Conservation (phyloP, 768 basidiomycete species). For the Naganishia vishniacii region DNA sequence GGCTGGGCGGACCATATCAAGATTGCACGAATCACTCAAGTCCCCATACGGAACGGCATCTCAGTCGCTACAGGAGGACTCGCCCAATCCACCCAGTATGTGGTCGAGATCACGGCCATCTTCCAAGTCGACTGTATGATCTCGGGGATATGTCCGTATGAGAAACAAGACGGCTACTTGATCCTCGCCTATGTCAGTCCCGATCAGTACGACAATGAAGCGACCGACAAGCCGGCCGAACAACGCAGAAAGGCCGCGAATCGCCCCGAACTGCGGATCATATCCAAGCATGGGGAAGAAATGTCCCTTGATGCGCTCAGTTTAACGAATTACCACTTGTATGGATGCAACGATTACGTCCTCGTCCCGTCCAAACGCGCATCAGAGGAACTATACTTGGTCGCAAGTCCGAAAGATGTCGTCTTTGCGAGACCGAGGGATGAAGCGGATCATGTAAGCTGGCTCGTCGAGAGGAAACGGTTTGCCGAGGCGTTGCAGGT, state of each 20-base stretch:
- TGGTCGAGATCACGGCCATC: slow-evolving; percentile 80
- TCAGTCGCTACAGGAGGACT: slow-evolving; percentile 12
- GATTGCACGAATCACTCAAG: slow-evolving; percentile 58
- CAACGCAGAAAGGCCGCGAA: slow-evolving; percentile 79
- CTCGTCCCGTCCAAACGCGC: slow-evolving; percentile 55
- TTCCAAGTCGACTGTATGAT: slow-evolving; percentile 95
- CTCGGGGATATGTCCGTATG: slow-evolving; percentile 76
- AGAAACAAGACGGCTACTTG: slow-evolving; percentile 55
- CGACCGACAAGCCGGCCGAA: slow-evolving; percentile 62
- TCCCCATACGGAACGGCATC: slow-evolving; percentile 28
- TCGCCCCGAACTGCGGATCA: slow-evolving; percentile 88
- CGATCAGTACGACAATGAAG: slow-evolving; percentile 67
- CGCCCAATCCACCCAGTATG: slow-evolving; percentile 48
- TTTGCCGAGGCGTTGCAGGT: slow-evolving; percentile 86
- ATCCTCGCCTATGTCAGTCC: slow-evolving; percentile 81
- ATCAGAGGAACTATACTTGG: slow-evolving; percentile 62
- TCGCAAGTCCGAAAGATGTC: slow-evolving; percentile 78
- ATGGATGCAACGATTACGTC: slow-evolving; percentile 87
- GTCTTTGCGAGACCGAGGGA: slow-evolving; percentile 84
- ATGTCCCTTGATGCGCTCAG: slow-evolving; percentile 75
- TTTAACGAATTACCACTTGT: slow-evolving; percentile 70
- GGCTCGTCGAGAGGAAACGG: slow-evolving; percentile 77
- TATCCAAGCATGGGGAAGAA: slow-evolving; percentile 83
- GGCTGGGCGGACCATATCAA: slow-evolving; percentile 93
- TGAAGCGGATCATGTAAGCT: slow-evolving; percentile 78